Conservation (phyloP, 805 yeast species). For the Maudiozyma barnettii region DNA sequence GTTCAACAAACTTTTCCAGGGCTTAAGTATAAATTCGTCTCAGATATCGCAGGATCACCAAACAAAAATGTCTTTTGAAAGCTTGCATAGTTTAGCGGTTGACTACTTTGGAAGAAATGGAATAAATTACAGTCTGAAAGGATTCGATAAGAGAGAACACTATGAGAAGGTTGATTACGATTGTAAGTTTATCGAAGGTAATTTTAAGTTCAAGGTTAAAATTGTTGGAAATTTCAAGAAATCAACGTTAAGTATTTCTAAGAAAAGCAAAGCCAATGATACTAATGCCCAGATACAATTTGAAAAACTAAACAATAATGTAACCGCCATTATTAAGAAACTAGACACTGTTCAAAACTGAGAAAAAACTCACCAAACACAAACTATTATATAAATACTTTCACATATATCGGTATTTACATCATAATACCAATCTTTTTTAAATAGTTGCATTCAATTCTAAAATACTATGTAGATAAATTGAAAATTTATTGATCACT, state of each 20-base stretch:
- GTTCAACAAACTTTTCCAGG: constrained; percentile 20
- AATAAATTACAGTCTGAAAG: constrained; percentile 19
- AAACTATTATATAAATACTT: no score
- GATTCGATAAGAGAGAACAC: constrained; percentile 11
- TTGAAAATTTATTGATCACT: no score
- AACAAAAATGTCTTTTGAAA: constrained; percentile 23
- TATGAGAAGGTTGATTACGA: constrained; percentile 22
- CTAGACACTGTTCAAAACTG: constrained; percentile 1
- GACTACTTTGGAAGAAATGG: constrained; percentile 21
- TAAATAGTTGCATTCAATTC: no score
- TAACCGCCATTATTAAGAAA: constrained; percentile 14
- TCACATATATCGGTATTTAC: no score
- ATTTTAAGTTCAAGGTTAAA: constrained; percentile 21
- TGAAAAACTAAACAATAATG: constrained; percentile 16
- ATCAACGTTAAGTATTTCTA: constrained; percentile 16
- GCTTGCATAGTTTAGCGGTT: constrained; percentile 20
- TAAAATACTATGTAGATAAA: no score
- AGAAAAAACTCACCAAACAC: no score
- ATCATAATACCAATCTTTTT: no score
- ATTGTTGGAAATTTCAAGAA: constrained; percentile 9
- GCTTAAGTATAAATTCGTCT: constrained; percentile 9
- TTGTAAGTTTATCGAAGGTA: constrained; percentile 22
- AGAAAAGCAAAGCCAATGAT: constrained; percentile 11
- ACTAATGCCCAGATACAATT: constrained; percentile 10
- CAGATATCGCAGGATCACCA: constrained; percentile 13